These are phyloP conservation scores for Pleurozium schreberi DNA, from an alignment of 225 moss, liverwort and hornwort genomes.

Conservation along the genomic window DNA sequence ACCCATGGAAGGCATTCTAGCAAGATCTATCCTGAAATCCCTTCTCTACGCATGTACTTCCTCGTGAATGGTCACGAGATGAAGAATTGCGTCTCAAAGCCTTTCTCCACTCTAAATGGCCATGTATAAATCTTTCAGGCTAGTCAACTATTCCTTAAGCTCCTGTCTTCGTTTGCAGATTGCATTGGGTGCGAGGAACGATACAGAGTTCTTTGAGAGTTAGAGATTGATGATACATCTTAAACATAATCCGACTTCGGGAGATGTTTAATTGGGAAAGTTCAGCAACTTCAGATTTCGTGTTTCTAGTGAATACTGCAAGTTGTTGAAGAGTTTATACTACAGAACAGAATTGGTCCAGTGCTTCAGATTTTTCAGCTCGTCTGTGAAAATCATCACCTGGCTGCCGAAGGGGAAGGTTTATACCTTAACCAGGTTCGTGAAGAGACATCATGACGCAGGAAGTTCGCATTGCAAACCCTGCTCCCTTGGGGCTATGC, in stretches of 20 bases:
- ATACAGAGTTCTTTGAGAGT: neutral
- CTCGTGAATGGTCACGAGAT: constrained; percentile 5
- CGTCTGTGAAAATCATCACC: neutral
- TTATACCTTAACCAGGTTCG: neutral
- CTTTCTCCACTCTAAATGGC: neutral
- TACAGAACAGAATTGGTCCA: neutral
- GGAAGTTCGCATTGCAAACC: constrained; percentile 35
- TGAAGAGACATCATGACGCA: constrained; percentile 17
- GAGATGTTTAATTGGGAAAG: neutral
- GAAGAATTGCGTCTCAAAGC: neutral
- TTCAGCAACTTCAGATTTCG: neutral
- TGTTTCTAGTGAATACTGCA: neutral
- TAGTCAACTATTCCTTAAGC: neutral
- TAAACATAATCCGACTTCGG: neutral
- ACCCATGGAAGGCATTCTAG: neutral
- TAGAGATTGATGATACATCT: neutral
- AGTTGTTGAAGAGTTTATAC: neutral
- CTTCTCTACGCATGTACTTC: neutral
- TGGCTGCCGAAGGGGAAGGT: neutral
- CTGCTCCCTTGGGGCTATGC: constrained; percentile 53
- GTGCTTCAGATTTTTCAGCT: neutral
- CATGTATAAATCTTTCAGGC: constrained; percentile 6
- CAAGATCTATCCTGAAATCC: constrained; percentile 1
- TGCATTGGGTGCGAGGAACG: neutral
- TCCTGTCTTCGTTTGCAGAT: neutral